Base-by-base conservation (phyloP, 2,329 filamentous ascomycete genomes). In the Curvularia lunata region DNA sequence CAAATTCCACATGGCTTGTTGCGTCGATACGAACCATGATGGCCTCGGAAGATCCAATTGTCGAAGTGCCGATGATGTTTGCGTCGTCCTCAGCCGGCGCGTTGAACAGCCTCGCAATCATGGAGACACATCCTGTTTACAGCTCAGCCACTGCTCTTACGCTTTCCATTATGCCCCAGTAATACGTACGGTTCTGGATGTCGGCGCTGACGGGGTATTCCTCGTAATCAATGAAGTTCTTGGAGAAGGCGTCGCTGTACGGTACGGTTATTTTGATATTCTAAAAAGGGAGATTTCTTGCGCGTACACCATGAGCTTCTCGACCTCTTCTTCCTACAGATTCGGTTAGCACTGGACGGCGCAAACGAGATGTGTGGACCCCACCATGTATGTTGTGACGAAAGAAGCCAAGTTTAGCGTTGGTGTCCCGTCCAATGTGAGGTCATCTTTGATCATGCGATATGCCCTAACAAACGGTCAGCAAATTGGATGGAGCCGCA, bases 361-460 rank as follows among this genome's bases (percentile, higher is more conserved):
- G 60, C 40, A 37, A 27, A 89, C 12, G n/a, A 12, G 7, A 10
- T 6, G 28, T 9, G 19, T 23, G 13, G 23, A 6, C 13, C 42
- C 12, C 52, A 91, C 90, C 92, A 97, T 97, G 82, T 96, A 97
- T 0, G 94, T 97, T 1, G 93, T 97, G 65, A 97, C 92, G 73
- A 98, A 98, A 37, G 89, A 93, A 28, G 94, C 93, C 69, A 98
- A 79, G 77, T 91, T 95, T 63, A 69, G 66, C 0, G 67, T 71
- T 3, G 74, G 73, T 3, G 73, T 75, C 89, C 92, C 92, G 75
- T 98, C 94, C 51, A 97, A 82, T 63, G 91, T 95, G 64, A 97
- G 83, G 73, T 97, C 91, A 76, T 97, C 94, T 68, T 80, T 80
- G 83, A 97, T 97, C 91, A 97, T 90, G 48, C 92, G 89, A 78